Percentiles rank a stretch among this genome's conserved stretches.
phyloP scores from a whole-genome alignment of 192 early-diverging fungal genomes.

The Backusella tarrabulga region DNA sequence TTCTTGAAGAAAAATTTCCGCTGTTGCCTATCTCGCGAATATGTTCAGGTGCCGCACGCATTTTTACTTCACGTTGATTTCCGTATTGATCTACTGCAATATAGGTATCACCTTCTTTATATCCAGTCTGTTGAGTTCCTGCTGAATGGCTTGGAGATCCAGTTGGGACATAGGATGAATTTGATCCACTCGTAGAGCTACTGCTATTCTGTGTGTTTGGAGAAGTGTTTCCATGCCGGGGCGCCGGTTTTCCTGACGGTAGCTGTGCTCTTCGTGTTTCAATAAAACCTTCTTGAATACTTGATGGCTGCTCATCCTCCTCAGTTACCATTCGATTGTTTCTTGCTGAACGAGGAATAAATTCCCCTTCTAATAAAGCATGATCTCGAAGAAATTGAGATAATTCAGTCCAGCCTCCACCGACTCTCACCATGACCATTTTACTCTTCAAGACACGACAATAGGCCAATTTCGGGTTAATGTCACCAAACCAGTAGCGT shows the following conservation, averaged over 20 bases:
- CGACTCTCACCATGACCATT: slow-evolving; percentile 67
- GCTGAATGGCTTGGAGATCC: neutral
- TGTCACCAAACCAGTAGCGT: slow-evolving; percentile 64
- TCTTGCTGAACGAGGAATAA: slow-evolving; percentile 20
- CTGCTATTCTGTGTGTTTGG: neutral
- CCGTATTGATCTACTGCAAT: slow-evolving; percentile 31
- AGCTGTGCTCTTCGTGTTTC: slow-evolving; percentile 13
- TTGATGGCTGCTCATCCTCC: slow-evolving; percentile 8
- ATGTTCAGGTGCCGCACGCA: neutral
- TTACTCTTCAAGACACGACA: slow-evolving; percentile 59
- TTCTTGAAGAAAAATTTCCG: neutral
- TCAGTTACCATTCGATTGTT: slow-evolving; percentile 21
- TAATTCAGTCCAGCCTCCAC: slow-evolving; percentile 47
- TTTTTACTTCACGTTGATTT: slow-evolving; percentile 30
- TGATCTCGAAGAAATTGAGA: slow-evolving; percentile 35
- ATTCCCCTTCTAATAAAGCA: slow-evolving; percentile 29
- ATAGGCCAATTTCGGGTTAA: slow-evolving; percentile 59
- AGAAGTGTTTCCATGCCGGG: neutral
- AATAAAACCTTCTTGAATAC: slow-evolving; percentile 29
- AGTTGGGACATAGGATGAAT: neutral
- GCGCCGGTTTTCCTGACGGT: neutral
- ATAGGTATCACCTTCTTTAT: slow-evolving; percentile 28
- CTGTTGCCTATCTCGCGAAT: neutral
- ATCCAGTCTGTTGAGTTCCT: slow-evolving; percentile 9
- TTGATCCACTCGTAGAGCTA: neutral